Percentiles rank a stretch among this genome's conserved stretches.
phyloP scores from a whole-genome alignment of 2,329 filamentous ascomycete genomes.

The Coniochaeta prunicola region DNA sequence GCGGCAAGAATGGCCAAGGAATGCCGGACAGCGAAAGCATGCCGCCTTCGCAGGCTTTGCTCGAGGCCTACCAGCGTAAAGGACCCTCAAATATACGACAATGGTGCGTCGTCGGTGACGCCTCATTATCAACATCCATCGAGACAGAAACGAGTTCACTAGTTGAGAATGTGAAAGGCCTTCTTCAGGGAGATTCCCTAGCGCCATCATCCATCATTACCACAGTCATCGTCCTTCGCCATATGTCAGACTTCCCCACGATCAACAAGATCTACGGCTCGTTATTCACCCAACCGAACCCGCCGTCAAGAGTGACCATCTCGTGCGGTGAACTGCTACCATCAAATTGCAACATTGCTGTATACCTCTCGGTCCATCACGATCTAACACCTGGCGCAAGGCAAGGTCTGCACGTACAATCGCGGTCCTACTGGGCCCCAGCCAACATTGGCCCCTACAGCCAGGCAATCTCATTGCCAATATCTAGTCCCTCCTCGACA shows the following conservation, averaged over 20 bases:
- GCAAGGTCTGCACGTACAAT: conserved; percentile 79
- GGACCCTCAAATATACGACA: conserved; percentile 21
- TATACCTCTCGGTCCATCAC: conserved; percentile 41
- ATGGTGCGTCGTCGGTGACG: conserved; percentile 22
- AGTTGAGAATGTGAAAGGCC: conserved; percentile 34
- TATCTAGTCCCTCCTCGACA: conserved; percentile 9
- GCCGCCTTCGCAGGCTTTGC: background rate
- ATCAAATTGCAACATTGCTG: conserved; percentile 47
- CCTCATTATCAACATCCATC: conserved; percentile 23
- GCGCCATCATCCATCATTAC: conserved; percentile 40
- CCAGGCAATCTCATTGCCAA: conserved; percentile 62
- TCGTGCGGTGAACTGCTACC: conserved; percentile 66
- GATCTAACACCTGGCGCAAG: conserved; percentile 26
- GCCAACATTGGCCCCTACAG: conserved; percentile 97
- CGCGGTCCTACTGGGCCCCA: conserved; percentile 91
- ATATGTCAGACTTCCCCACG: conserved; percentile 70
- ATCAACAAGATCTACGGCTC: conserved; percentile 71
- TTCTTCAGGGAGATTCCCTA: conserved; percentile 27
- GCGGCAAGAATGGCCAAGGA: background rate
- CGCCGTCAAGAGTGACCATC: conserved; percentile 78
- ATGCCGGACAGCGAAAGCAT: background rate
- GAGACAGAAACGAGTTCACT: conserved; percentile 41
- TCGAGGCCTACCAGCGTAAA: background rate
- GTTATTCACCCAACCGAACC: conserved; percentile 71
- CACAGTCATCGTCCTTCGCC: conserved; percentile 62